These are phyloP conservation scores for Beta vulgaris DNA, from an alignment of 148 eudicot species.

Conservation along the genomic window DNA sequence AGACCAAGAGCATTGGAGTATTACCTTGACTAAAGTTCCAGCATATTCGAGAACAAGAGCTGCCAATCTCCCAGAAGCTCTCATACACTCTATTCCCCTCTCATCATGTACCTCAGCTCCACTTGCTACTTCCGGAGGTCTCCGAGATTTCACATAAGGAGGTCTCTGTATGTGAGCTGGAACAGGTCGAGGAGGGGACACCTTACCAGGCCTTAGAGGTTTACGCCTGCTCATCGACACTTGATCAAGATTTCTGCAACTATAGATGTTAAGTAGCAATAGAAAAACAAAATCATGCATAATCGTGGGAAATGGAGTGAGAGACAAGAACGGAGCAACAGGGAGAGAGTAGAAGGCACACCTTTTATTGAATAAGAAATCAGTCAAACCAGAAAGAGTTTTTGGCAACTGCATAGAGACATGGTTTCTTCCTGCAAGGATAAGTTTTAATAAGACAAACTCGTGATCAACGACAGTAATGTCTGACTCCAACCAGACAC, in stretches of 20 bases:
- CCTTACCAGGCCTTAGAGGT: slow-evolving; percentile 71
- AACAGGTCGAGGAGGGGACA: slow-evolving; percentile 79
- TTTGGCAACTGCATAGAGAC: slow-evolving; percentile 57
- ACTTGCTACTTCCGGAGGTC: slow-evolving; percentile 72
- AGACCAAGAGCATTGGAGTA: background rate
- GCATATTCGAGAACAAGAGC: slow-evolving; percentile 95
- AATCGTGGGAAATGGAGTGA: background rate
- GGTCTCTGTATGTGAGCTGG: slow-evolving; percentile 72
- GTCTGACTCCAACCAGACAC: background rate
- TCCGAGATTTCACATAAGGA: slow-evolving; percentile 67
- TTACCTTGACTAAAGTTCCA: slow-evolving; percentile 96
- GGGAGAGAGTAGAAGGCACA: slow-evolving; percentile 15
- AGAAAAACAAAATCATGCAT: slow-evolving; percentile 1
- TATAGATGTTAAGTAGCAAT: slow-evolving; percentile 18
- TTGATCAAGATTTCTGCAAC: slow-evolving; percentile 58
- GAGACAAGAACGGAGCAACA: background rate
- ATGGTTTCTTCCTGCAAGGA: slow-evolving; percentile 51
- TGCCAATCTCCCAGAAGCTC: slow-evolving; percentile 94
- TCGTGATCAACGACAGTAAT: background rate
- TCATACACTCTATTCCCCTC: slow-evolving; percentile 81
- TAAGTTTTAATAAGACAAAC: background rate
- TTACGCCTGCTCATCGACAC: slow-evolving; percentile 41
- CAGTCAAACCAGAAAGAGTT: slow-evolving; percentile 53
- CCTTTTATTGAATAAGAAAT: slow-evolving; percentile 80
- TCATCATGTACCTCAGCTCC: slow-evolving; percentile 82